These are phyloP conservation scores for Pyropia haitanensis DNA, from an alignment of 23 red algal species.

Conservation along the genomic window DNA sequence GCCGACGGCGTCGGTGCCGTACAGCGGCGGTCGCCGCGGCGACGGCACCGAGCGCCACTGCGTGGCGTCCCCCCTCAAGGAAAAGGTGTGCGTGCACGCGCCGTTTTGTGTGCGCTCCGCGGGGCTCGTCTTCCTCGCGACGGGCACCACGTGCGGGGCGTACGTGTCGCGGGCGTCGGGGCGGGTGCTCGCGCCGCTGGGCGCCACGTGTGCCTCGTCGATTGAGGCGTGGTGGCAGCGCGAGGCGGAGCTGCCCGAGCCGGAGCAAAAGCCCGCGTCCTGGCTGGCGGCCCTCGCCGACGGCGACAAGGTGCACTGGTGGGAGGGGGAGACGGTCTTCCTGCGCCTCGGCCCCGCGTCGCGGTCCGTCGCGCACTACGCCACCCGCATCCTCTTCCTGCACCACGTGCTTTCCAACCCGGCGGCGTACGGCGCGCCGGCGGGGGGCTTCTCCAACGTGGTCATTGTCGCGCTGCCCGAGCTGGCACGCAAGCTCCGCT, in stretches of 20 bases:
- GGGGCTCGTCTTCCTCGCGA: constrained; percentile 20
- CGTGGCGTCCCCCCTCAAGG: not conserved
- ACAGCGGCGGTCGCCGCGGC: too few species aligned
- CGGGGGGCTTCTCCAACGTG: constrained; percentile 12
- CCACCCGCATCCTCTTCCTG: constrained; percentile 15
- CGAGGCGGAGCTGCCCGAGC: constrained; percentile 19
- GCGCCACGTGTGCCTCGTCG: too few species aligned
- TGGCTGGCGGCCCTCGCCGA: constrained; percentile 7
- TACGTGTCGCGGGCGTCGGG: constrained; percentile 15
- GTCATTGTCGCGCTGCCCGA: constrained; percentile 18
- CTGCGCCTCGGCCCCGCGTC: constrained; percentile 6
- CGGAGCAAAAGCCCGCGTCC: constrained; percentile 17
- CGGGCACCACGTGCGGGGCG: constrained; percentile 22
- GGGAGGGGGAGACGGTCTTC: constrained; percentile 42
- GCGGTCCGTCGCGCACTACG: constrained; percentile 26
- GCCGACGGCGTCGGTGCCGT: too few species aligned
- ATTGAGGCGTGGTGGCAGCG: constrained; percentile 21
- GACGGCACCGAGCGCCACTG: too few species aligned
- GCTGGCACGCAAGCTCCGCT: constrained; percentile 32
- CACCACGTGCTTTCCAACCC: constrained; percentile 39
- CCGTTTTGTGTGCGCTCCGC: constrained; percentile 38
- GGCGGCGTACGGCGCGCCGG: constrained; percentile 9
- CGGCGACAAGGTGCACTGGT: constrained; percentile 29
- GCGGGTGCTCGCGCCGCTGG: constrained; percentile 10
- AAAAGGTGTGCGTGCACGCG: constrained; percentile 38